phyloP scores from a whole-genome alignment of 179 eudicot genomes.

The Silene coronaria region DNA sequence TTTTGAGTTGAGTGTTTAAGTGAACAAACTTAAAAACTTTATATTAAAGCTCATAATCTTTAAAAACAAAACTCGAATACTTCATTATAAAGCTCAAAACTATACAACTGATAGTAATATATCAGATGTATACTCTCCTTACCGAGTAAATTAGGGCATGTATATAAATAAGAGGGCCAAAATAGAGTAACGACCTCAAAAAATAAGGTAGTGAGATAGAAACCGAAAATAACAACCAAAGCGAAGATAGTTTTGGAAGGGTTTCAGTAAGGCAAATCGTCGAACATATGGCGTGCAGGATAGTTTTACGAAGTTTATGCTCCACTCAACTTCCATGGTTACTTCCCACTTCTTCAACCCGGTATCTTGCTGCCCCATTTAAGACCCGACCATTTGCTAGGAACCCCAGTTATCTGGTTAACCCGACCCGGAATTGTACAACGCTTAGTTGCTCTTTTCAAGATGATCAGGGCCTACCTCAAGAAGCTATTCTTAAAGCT shows the following conservation, averaged over 20 bases:
- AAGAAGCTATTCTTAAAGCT: conserved; percentile 85
- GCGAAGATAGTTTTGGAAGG: background rate
- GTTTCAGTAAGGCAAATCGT: conserved; percentile 14
- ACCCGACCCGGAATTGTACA: conserved; percentile 23
- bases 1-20: no score
- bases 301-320: conserved; percentile 24
- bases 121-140: no score
- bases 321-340: conserved; percentile 27
- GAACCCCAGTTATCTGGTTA: conserved; percentile 30
- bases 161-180: conserved; percentile 20
- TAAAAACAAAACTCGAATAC: no score
- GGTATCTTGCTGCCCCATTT: conserved; percentile 10
- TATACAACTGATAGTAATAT: no score
- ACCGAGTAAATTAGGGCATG: background rate
- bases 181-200: conserved; percentile 7
- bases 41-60: no score
- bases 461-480: conserved; percentile 71
- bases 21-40: no score
- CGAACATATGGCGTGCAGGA: conserved; percentile 37
- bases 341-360: conserved; percentile 17
- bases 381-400: conserved; percentile 9
- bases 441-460: conserved; percentile 38
- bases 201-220: background rate
- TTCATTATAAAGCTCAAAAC: no score
- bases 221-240: background rate